Evolutionary conservation across 2,329 filamentous ascomycete genomes (phyloP).

Genomic region (Capronia epimyces): DNA sequence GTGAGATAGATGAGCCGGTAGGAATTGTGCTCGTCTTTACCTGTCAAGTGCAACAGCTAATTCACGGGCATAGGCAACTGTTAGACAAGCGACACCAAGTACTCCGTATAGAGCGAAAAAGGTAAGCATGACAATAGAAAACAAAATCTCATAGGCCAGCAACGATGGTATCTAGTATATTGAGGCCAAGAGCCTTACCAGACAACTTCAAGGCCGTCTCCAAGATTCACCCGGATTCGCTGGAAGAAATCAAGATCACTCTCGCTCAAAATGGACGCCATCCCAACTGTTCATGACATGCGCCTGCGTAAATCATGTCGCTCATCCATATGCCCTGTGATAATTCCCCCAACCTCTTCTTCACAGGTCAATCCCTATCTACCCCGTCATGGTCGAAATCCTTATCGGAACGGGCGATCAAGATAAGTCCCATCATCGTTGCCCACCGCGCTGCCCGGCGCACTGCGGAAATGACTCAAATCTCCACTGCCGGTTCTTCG

Average conservation of each 20-base stretch:
- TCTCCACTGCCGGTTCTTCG: constrained; percentile 80
- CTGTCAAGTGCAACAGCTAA: too few species aligned
- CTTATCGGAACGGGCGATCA: constrained; percentile 23
- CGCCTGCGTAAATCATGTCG: constrained; percentile 23
- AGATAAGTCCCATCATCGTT: constrained; percentile 31
- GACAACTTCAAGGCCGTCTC: neutral
- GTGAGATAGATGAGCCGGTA: too few species aligned
- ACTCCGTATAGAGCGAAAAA: too few species aligned
- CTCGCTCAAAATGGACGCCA: neutral
- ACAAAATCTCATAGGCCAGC: neutral
- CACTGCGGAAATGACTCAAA: constrained; percentile 46
- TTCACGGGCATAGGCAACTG: too few species aligned
- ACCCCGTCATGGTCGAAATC: constrained; percentile 3
- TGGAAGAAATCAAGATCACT: constrained; percentile 15
- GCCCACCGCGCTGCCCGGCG: constrained; percentile 32
- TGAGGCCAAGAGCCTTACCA: too few species aligned
- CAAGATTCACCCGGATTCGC: too few species aligned
- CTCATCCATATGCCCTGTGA: constrained; percentile 6
- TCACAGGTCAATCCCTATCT: neutral
- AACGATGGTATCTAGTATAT: neutral
- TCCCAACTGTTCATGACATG: constrained; percentile 17
- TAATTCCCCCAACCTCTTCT: neutral
- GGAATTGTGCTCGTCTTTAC: too few species aligned
- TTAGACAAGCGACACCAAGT: too few species aligned
- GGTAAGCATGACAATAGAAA: neutral